phyloP scores from a whole-genome alignment of 2,329 filamentous ascomycete genomes.

The Chaetomium sp. region DNA sequence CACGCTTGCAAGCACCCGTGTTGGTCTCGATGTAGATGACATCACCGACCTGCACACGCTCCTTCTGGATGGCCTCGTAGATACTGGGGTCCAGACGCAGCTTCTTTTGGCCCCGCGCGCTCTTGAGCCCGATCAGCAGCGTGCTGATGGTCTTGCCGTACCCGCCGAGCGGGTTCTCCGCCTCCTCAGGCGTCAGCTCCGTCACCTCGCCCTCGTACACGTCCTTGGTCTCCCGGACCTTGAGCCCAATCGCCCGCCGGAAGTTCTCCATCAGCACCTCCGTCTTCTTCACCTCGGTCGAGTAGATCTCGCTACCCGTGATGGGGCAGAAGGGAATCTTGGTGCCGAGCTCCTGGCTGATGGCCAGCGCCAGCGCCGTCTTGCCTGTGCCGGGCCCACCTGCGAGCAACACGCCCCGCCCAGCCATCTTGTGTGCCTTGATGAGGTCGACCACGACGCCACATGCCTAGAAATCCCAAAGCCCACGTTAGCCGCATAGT shows the following conservation, averaged over 20 bases:
- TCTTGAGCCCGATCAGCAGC: constrained; percentile 88
- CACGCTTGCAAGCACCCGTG: constrained; percentile 94
- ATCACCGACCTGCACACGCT: constrained; percentile 90
- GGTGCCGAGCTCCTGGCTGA: constrained; percentile 93
- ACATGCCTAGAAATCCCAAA: constrained; percentile 57
- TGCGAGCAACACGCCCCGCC: constrained; percentile 84
- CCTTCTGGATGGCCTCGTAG: constrained; percentile 98
- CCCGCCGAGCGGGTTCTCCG: constrained; percentile 92
- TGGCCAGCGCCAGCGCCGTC: constrained; percentile 88
- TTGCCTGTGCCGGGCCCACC: constrained; percentile 96
- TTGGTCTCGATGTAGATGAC: constrained; percentile 99
- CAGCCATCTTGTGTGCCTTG: constrained; percentile 94
- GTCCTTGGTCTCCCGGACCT: constrained; percentile 97
- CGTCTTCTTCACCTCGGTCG: constrained; percentile 98
- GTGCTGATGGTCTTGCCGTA: constrained; percentile 98
- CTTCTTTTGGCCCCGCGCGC: constrained; percentile 95
- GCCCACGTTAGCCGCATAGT: no score
- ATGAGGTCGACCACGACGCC: constrained; percentile 95
- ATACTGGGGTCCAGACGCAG: constrained; percentile 93
- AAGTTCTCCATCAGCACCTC: constrained; percentile 99
- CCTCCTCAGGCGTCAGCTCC: constrained; percentile 94
- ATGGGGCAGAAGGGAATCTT: constrained; percentile 99
- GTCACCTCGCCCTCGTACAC: constrained; percentile 99
- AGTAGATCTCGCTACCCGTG: constrained; percentile 96
- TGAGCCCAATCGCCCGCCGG: constrained; percentile 87